Conservation (phyloP, 2,329 filamentous ascomycete species). For the Graphilbum ipis-grandicollis region DNA sequence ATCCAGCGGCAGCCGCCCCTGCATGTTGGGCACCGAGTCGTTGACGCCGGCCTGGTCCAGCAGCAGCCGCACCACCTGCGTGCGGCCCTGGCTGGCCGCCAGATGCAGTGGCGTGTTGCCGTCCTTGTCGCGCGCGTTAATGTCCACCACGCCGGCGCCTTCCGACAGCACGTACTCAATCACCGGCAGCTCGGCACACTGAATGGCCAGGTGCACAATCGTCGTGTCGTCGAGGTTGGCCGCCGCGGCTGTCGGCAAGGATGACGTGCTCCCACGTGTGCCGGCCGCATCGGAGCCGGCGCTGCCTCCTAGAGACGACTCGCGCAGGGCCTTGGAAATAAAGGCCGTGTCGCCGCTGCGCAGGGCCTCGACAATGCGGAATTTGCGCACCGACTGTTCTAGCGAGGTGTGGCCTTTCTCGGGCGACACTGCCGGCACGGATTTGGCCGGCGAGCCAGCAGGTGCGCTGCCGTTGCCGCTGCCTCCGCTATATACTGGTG, state of each 20-base stretch:
- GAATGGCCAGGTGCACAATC: slow-evolving; percentile 81
- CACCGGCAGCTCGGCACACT: slow-evolving; percentile 83
- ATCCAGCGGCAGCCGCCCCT: slow-evolving; percentile 73
- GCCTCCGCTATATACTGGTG: too few relatives aligned
- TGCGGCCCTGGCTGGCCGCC: slow-evolving; percentile 66
- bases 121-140: slow-evolving; percentile 83
- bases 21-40: slow-evolving; percentile 70
- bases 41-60: slow-evolving; percentile 74
- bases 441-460: not conserved
- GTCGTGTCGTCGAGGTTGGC: slow-evolving; percentile 63
- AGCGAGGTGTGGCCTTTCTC: slow-evolving; percentile 32
- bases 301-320: slow-evolving; percentile 24
- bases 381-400: slow-evolving; percentile 87
- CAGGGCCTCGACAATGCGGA: slow-evolving; percentile 83
- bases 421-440: not conserved
- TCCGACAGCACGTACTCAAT: slow-evolving; percentile 88
- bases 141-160: slow-evolving; percentile 48
- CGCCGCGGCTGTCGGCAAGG: slow-evolving; percentile 21
- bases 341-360: slow-evolving; percentile 79
- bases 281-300: slow-evolving; percentile 19
- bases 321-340: slow-evolving; percentile 72
- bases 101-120: slow-evolving; percentile 89
- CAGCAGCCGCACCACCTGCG: slow-evolving; percentile 64
- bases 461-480: too few relatives aligned
- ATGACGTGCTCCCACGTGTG: slow-evolving; percentile 38